Evolutionary conservation across 148 eudicot species (phyloP).

Genomic region (Arbutus unedo): DNA sequence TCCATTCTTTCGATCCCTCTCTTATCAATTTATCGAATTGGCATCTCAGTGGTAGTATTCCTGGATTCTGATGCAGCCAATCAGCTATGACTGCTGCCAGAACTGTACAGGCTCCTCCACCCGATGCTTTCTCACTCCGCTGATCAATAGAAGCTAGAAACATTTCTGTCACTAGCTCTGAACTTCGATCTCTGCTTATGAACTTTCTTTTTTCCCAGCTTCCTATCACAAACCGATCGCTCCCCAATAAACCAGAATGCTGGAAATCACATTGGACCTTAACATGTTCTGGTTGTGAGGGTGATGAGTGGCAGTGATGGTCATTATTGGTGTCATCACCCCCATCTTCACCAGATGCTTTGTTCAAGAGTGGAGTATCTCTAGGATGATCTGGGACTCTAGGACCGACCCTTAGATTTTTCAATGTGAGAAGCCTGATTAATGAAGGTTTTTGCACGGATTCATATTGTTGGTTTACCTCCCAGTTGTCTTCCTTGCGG

Average conservation of each 20-base stretch:
- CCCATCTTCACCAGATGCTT: constrained; percentile 19
- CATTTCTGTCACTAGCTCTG: constrained; percentile 25
- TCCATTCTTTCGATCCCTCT: constrained; percentile 29
- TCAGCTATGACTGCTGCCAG: constrained; percentile 26
- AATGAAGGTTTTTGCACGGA: constrained; percentile 10
- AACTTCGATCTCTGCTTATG: constrained; percentile 22
- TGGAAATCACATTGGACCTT: background rate
- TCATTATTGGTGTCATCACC: constrained; percentile 28
- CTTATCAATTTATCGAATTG: constrained; percentile 25
- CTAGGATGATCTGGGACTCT: constrained; percentile 15
- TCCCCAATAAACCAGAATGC: background rate
- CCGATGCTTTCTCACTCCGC: constrained; percentile 28
- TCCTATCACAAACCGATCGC: constrained; percentile 29
- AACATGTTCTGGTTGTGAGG: background rate
- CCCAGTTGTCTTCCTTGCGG: constrained; percentile 13
- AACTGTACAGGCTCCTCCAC: constrained; percentile 29
- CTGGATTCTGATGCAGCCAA: constrained; percentile 27
- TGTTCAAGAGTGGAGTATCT: constrained; percentile 27
- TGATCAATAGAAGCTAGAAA: constrained; percentile 30
- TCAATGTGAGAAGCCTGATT: constrained; percentile 15
- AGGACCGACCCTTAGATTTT: constrained; percentile 4
- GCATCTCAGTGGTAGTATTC: constrained; percentile 22
- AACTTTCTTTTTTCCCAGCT: constrained; percentile 25
- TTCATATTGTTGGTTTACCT: constrained; percentile 13
- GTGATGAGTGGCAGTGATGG: constrained; percentile 16